A percentile compares a stretch with the other conserved stretches of the same genome.
phyloP scores from a whole-genome alignment of 805 yeast genomes.

The Ogataea paradorogensis region DNA sequence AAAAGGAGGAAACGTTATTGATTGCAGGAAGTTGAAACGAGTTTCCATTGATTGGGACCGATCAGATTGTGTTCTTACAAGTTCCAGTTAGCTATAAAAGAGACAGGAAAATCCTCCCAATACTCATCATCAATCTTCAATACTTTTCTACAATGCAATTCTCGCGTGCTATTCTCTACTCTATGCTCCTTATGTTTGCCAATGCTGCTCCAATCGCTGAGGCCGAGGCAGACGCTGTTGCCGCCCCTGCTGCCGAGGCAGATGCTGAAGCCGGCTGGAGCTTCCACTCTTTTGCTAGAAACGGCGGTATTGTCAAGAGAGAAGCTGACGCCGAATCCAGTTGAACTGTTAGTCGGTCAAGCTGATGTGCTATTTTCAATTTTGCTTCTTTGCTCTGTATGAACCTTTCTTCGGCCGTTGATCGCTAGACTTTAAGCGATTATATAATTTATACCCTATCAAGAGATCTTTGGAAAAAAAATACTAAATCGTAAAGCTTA shows the following conservation, averaged over 20 bases:
- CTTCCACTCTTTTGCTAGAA: constrained; percentile 12
- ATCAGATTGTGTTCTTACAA: not conserved
- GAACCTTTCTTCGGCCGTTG: not conserved
- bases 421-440: not conserved
- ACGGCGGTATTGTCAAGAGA: constrained; percentile 27
- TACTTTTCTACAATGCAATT: constrained; percentile 6
- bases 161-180: constrained; percentile 7
- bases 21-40: constrained; percentile 15
- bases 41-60: not conserved
- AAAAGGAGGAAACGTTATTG: constrained; percentile 9
- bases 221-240: constrained; percentile 17
- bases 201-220: constrained; percentile 21
- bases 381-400: not conserved
- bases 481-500: not conserved
- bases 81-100: constrained; percentile 10
- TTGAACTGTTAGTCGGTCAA: too few relatives aligned
- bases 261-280: constrained; percentile 14
- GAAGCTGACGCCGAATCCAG: constrained; percentile 31
- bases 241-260: constrained; percentile 20
- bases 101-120: not conserved
- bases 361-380: too few relatives aligned
- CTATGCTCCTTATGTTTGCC: constrained; percentile 13
- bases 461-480: not conserved
- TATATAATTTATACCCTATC: constrained; percentile 1
- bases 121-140: not conserved